Base-by-base conservation (phyloP, 2,329 filamentous ascomycete genomes). In the Endothia cerciana region DNA sequence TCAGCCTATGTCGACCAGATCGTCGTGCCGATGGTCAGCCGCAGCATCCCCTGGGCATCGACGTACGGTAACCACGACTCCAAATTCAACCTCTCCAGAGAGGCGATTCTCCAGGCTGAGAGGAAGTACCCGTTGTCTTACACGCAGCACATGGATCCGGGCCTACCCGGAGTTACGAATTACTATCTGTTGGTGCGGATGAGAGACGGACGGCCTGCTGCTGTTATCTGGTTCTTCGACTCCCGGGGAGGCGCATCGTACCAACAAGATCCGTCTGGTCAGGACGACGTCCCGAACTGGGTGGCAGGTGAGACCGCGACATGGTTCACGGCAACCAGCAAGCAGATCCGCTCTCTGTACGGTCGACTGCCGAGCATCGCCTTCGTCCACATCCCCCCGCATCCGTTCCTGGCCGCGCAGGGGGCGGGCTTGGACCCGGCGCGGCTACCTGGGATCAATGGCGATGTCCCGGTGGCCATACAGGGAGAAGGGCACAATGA, bases 51-150 rank as follows among this genome's bases (percentile, higher is more conserved):
- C 0, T 92, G 88, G 85, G 89, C 88, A 1, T 88, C 86, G 0
- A 88, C 88, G 0, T 92, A 92, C 68, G 90, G 90, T 0, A 92
- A 92, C 65, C 90, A 92, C 70, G 90, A 92, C 69, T 82, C 83
- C 57, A 77, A 85, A 43, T 84, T 79, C 72, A 89, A 89, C 68
- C 75, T 90, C 10, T 84, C 83, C 0, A 81, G 82, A 22, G 71
- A 73, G 38, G 68, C 72, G 3, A 80, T 83, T n/a, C 62, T 64
- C 55, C 53, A 38, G 55, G 67, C 65, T 2, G 70, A 65, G 80
- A 76, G 65, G 81, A 82, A 51, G 13, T 68, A 72, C 41, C 30
- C 66, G 13, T 64, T 71, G 28, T 69, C 68, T 1, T 60, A 68
- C 53, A 72, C 71, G 10, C 45, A 57, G 6, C 74, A 71, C 43